A percentile compares a stretch with the other conserved stretches of the same genome.
Evolutionary conservation across 2,329 filamentous ascomycete genomes (phyloP).

Genomic region (Aspergillus intermedius): DNA sequence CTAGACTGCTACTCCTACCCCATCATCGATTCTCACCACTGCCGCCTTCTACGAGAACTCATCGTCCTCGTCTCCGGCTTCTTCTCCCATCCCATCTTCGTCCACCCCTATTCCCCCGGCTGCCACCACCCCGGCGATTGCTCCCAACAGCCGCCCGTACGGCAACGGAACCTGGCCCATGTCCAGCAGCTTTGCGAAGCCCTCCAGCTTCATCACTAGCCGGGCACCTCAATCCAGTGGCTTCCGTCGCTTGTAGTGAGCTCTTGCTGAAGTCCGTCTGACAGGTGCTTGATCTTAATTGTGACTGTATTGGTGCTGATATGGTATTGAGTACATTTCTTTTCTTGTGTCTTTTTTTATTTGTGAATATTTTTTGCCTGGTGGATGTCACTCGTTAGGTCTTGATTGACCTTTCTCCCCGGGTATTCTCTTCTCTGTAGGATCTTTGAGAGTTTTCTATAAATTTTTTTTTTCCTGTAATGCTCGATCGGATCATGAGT

Average conservation of each 20-base stretch:
- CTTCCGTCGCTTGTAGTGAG: conserved; percentile 17
- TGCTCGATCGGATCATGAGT: too few relatives aligned
- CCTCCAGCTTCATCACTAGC: conserved; percentile 28
- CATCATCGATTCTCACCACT: background rate
- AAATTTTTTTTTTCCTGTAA: background rate
- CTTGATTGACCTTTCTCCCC: background rate
- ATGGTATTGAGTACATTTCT: background rate
- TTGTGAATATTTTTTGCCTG: conserved; percentile 13
- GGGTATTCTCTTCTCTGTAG: background rate
- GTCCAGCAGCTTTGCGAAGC: conserved; percentile 13
- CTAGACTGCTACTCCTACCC: conserved; percentile 5
- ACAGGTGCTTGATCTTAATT: background rate
- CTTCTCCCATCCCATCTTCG: background rate
- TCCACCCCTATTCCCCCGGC: conserved; percentile 1
- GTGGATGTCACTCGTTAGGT: conserved; percentile 1
- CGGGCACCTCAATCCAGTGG: conserved; percentile 14
- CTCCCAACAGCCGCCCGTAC: conserved; percentile 9
- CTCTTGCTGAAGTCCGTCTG: background rate
- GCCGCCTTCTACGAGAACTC: background rate
- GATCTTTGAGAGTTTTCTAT: conserved; percentile 1
- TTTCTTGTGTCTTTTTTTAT: conserved; percentile 1
- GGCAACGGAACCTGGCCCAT: conserved; percentile 14
- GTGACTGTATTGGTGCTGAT: background rate
- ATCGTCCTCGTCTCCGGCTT: background rate
- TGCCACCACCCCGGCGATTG: conserved; percentile 2